Evolutionary conservation across 257 asterid species (phyloP), one percentile per base, ranked within the genome.

Genomic region (Solanum okadae): DNA sequence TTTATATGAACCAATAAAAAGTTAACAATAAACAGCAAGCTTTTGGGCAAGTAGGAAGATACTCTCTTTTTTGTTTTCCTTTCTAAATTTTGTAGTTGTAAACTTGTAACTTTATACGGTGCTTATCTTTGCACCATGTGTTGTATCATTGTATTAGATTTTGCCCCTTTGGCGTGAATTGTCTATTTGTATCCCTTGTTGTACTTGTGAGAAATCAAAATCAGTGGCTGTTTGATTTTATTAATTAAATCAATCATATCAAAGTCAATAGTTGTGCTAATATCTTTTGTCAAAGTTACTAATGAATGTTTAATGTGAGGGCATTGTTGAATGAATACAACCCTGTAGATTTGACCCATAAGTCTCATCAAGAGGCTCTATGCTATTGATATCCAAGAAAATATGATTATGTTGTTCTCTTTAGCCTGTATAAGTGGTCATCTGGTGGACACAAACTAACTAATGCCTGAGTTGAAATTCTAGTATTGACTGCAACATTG

Each of bases 1-100:
- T 93, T 94, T 93, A 87, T 82, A 89, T 93, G 92, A 88, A 89
- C 61, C 46, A 79, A 42, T 87, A 86, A 85, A 85, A 27, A 71
- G 86, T 87, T 87, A 88, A 82, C 86, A 82, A 31, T 82, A 82
- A 82, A 16, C 71, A 82, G 68, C 86, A 82, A 67, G 70, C 5
- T 82, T 82, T 82, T 82, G 27, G 20, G 40, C 44, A 18, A 49
- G 44, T 82, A 82, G 86, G 44, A 88, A 88, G 83, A 37, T 71
- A 81, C 72, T 84, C 86, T 52, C 3, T 4, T 72, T 20, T 70
- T 61, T 79, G n/a, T 37, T 27, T 42, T 8, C 67, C 23, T 75
- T 33, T 34, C 87, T 37, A 73, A 35, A 72, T 86, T 33, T 81
- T 25, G 77, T 35, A 29, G 70, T 49, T 82, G 70, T 82, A 10